phyloP scores from a whole-genome alignment of 2,329 filamentous ascomycete genomes.

The Aspergillus pseudotamarii region DNA sequence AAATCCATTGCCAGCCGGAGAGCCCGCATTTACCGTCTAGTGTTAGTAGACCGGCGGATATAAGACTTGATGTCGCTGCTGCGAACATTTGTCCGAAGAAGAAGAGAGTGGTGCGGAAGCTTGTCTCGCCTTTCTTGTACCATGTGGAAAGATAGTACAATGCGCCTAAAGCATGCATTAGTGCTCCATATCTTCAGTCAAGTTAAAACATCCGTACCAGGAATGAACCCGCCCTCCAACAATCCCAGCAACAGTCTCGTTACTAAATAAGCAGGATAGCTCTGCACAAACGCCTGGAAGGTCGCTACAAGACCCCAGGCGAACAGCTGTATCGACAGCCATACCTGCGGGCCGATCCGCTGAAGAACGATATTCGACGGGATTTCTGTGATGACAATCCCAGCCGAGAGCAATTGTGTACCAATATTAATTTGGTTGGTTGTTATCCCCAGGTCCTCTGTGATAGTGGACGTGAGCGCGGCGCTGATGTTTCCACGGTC shows the following conservation, averaged over 20 bases:
- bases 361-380: constrained; percentile 57
- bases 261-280: constrained; percentile 51
- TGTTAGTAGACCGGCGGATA: constrained; percentile 15
- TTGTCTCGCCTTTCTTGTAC: constrained; percentile 13
- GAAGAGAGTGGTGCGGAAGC: constrained; percentile 15
- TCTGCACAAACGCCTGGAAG: constrained; percentile 57
- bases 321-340: constrained; percentile 58
- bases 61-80: constrained; percentile 10
- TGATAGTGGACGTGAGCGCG: constrained; percentile 56
- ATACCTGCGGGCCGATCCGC: constrained; percentile 56
- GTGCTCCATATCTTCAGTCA: neutral
- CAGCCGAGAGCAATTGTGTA: constrained; percentile 54
- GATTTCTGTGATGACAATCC: constrained; percentile 53
- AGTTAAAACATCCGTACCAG: constrained; percentile 40
- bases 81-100: constrained; percentile 17
- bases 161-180: neutral
- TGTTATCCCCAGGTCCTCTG: constrained; percentile 53
- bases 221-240: constrained; percentile 59
- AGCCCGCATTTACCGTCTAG: constrained; percentile 9
- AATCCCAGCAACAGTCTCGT: constrained; percentile 58
- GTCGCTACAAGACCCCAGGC: constrained; percentile 57
- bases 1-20: constrained; percentile 17
- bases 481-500: constrained; percentile 50
- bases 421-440: constrained; percentile 60
- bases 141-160: constrained; percentile 8